phyloP scores from a whole-genome alignment of 2,329 filamentous ascomycete species.

The Cryphonectria parasitica region DNA sequence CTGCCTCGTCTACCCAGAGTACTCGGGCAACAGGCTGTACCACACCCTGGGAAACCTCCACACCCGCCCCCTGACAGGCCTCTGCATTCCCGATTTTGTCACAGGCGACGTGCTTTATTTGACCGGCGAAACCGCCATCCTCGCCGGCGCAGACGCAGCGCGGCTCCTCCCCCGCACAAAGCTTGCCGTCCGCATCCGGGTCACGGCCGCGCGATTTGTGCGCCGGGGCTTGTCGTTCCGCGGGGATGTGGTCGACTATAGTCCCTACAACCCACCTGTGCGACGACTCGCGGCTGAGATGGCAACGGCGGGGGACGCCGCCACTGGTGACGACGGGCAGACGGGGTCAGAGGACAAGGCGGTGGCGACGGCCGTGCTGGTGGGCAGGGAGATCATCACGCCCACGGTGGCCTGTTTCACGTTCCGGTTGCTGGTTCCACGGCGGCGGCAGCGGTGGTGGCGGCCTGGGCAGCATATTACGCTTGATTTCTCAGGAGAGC shows the following conservation, averaged over 20 bases:
- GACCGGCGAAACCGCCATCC: constrained; percentile 69
- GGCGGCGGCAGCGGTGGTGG: constrained; percentile 48
- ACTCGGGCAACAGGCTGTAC: constrained; percentile 82
- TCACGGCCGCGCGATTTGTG: constrained; percentile 66
- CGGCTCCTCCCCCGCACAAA: constrained; percentile 69
- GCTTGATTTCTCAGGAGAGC: constrained; percentile 69
- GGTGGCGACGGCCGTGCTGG: constrained; percentile 55
- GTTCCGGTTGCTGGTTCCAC: constrained; percentile 41
- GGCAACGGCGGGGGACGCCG: background rate
- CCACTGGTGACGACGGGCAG: background rate
- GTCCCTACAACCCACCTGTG: constrained; percentile 79
- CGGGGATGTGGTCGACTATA: constrained; percentile 60
- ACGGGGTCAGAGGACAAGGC: constrained; percentile 13
- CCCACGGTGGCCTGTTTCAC: constrained; percentile 69
- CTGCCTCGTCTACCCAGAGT: constrained; percentile 77
- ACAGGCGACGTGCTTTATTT: constrained; percentile 75
- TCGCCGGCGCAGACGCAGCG: constrained; percentile 66
- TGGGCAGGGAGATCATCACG: constrained; percentile 63
- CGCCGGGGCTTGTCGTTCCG: constrained; percentile 69
- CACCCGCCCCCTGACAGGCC: constrained; percentile 67
- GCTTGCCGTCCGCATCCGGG: constrained; percentile 70
- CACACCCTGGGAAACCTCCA: constrained; percentile 81
- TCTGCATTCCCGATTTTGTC: constrained; percentile 75
- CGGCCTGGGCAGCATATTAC: constrained; percentile 77
- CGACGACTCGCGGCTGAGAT: constrained; percentile 66